Percentiles rank a stretch among this genome's conserved stretches.
Conservation (phyloP, 768 basidiomycete species). For the Mrakia gelida region DNA sequence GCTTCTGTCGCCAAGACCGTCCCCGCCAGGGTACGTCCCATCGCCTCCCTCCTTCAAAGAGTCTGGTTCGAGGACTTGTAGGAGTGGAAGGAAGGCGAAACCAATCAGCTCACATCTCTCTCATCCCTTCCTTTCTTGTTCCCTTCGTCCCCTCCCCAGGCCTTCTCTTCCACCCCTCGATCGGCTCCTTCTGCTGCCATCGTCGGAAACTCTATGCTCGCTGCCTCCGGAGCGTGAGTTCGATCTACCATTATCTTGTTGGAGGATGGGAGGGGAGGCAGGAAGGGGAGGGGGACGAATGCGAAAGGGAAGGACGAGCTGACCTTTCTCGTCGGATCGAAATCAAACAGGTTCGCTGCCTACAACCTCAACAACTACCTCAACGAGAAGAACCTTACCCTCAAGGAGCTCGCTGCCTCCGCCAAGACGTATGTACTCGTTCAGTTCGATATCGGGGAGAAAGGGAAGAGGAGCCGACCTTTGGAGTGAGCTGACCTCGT, state of each 20-base stretch:
- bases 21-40: not conserved
- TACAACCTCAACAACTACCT: conserved; percentile 21
- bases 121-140: not conserved
- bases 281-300: not conserved
- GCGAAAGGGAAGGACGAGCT: not conserved
- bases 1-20: conserved; percentile 8
- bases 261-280: not conserved
- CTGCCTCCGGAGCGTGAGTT: conserved; percentile 15
- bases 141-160: not conserved
- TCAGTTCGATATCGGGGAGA: no score
- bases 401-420: not conserved
- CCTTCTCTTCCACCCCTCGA: conserved; percentile 17
- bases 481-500: conserved; percentile 4
- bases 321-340: not conserved
- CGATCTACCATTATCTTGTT: not conserved
- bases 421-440: not conserved
- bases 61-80: not conserved
- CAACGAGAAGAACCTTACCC: conserved; percentile 11
- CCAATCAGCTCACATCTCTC: conserved; percentile 17
- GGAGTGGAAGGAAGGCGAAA: not conserved
- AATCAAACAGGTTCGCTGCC: not conserved
- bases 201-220: conserved; percentile 7
- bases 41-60: not conserved
- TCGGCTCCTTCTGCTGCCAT: conserved; percentile 18
- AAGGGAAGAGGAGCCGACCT: not conserved